phyloP scores from a whole-genome alignment of 768 basidiomycete species.

The Nidula microcarpa region DNA sequence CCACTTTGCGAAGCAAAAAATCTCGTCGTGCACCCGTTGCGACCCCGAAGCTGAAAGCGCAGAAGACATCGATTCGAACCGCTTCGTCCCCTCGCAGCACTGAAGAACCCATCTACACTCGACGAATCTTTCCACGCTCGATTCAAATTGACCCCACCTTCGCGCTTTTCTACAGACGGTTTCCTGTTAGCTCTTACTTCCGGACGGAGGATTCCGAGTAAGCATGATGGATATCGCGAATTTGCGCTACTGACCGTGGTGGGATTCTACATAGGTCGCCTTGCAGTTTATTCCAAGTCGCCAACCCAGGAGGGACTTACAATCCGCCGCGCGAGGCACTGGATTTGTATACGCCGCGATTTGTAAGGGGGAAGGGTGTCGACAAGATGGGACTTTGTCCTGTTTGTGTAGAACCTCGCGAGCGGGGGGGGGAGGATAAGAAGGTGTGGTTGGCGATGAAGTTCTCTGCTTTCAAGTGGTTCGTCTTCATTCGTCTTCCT shows the following conservation, averaged over 20 bases:
- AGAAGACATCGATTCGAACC: no score
- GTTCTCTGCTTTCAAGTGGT: slow-evolving; percentile 83
- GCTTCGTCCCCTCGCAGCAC: neutral
- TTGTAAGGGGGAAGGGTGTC: slow-evolving; percentile 64
- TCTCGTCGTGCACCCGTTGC: no score
- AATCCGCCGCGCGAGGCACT: slow-evolving; percentile 58
- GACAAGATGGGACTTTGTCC: slow-evolving; percentile 78
- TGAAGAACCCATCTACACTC: slow-evolving; percentile 17
- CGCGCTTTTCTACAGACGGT: slow-evolving; percentile 66
- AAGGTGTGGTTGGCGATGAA: slow-evolving; percentile 76
- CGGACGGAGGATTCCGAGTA: slow-evolving; percentile 23
- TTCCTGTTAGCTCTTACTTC: slow-evolving; percentile 60
- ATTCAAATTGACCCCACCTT: slow-evolving; percentile 48
- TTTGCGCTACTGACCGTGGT: no score
- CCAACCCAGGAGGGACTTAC: slow-evolving; percentile 46
- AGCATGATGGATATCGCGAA: neutral
- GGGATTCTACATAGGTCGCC: slow-evolving; percentile 23
- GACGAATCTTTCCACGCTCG: slow-evolving; percentile 48
- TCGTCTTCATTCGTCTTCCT: slow-evolving; percentile 13
- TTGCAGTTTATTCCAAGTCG: slow-evolving; percentile 25
- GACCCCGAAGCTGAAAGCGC: no score
- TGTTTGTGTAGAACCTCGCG: slow-evolving; percentile 59
- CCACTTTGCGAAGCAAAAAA: no score
- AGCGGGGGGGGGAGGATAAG: slow-evolving; percentile 62
- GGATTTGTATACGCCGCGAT: slow-evolving; percentile 79